A percentile compares a stretch with the other conserved stretches of the same genome.
Evolutionary conservation across 2,329 filamentous ascomycete species (phyloP).

Genomic region (Xylariaceae sp.): DNA sequence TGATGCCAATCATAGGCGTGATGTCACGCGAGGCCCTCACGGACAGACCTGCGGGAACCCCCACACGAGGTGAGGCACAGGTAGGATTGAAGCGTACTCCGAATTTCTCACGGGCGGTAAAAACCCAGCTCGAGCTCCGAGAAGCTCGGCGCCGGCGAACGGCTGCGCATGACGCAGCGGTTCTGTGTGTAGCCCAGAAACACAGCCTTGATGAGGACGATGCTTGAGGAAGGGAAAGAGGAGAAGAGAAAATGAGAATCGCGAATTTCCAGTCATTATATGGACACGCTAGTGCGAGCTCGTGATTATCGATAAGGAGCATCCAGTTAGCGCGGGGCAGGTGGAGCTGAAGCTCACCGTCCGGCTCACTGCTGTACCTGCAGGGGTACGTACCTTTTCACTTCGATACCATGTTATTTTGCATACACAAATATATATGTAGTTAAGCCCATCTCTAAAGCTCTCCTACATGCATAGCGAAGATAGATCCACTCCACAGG

Average conservation of each 20-base stretch:
- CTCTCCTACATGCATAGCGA: not conserved
- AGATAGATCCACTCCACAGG: not conserved
- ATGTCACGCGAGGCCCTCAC: slow-evolving; percentile 79
- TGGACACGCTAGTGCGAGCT: slow-evolving; percentile 9
- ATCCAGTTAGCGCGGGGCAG: not conserved
- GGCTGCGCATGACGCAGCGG: slow-evolving; percentile 36
- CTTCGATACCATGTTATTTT: not conserved
- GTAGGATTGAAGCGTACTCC: slow-evolving; percentile 80
- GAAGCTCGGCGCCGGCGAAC: slow-evolving; percentile 30
- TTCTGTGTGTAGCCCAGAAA: slow-evolving; percentile 89
- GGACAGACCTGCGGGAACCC: slow-evolving; percentile 57
- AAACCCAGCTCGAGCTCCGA: slow-evolving; percentile 14
- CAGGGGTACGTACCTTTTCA: not conserved
- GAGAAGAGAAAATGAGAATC: slow-evolving; percentile 13
- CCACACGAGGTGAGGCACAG: slow-evolving; percentile 41
- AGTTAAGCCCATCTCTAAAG: not conserved
- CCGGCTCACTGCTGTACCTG: not conserved
- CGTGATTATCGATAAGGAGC: slow-evolving; percentile 25
- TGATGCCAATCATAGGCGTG: slow-evolving; percentile 83
- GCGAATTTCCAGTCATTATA: slow-evolving; percentile 23
- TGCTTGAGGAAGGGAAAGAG: slow-evolving; percentile 53
- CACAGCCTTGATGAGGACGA: slow-evolving; percentile 86
- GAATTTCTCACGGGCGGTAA: slow-evolving; percentile 91
- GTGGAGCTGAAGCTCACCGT: slow-evolving; percentile 8
- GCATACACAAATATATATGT: not conserved